Conservation (phyloP, 441 rosid species). For the Gossypium trilobum region DNA sequence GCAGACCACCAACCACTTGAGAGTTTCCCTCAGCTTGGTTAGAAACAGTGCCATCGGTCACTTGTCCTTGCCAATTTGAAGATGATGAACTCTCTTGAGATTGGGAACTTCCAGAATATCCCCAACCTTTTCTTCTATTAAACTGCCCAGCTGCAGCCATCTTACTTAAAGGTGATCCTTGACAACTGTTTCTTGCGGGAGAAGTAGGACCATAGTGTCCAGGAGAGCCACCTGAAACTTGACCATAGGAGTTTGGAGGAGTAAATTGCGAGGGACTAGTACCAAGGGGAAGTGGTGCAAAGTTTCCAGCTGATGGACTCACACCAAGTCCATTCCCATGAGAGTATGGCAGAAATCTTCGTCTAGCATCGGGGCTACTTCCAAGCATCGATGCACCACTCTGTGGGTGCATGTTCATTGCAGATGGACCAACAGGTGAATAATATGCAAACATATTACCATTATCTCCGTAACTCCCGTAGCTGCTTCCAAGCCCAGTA, state of each 20-base stretch:
- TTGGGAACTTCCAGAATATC: conserved; percentile 70
- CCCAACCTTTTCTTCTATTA: conserved; percentile 76
- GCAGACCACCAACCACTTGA: conserved; percentile 40
- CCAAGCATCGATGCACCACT: conserved; percentile 69
- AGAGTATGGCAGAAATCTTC: conserved; percentile 60
- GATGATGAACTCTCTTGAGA: conserved; percentile 55
- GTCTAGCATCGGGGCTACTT: conserved; percentile 88
- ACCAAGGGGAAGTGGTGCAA: conserved; percentile 87
- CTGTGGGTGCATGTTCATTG: conserved; percentile 66
- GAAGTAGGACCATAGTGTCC: conserved; percentile 97
- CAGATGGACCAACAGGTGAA: conserved; percentile 87
- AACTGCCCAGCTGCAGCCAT: conserved; percentile 69
- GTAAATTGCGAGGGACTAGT: conserved; percentile 96
- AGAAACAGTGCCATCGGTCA: conserved; percentile 37
- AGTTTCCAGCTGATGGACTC: conserved; percentile 90
- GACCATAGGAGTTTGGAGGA: conserved; percentile 69
- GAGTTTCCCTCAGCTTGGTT: conserved; percentile 54
- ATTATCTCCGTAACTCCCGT: conserved; percentile 87
- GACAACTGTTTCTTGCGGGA: conserved; percentile 79
- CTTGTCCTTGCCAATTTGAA: conserved; percentile 65
- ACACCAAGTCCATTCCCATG: conserved; percentile 82
- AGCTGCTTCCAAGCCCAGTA: conserved; percentile 69
- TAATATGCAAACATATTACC: conserved; percentile 71
- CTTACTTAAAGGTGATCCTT: conserved; percentile 94
- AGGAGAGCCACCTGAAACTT: conserved; percentile 70